These are phyloP conservation scores for Candida dubliniensis DNA, from an alignment of 1,139 yeast genomes.

Conservation along the genomic window DNA sequence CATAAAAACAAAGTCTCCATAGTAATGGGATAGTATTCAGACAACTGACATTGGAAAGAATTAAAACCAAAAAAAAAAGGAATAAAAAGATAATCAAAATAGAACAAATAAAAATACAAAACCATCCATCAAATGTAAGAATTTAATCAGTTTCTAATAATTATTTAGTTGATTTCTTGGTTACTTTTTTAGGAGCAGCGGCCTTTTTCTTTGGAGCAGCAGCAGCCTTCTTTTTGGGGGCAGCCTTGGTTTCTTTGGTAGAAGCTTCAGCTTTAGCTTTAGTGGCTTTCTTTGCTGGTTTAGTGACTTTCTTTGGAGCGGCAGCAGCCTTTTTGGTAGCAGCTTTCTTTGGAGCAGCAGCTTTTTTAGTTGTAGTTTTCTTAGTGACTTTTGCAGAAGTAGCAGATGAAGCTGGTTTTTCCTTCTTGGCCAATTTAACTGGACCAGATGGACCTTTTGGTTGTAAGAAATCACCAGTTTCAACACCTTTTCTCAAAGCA, in stretches of 20 bases:
- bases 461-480: slow-evolving; percentile 71
- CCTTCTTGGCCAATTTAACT: slow-evolving; percentile 57
- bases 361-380: slow-evolving; percentile 14
- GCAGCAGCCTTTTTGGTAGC: slow-evolving; percentile 19
- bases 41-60: too few relatives aligned
- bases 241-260: slow-evolving; percentile 16
- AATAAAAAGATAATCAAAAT: not conserved
- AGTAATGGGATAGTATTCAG: too few relatives aligned
- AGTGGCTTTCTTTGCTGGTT: slow-evolving; percentile 17
- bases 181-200: slow-evolving; percentile 9
- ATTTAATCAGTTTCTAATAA: too few relatives aligned
- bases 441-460: slow-evolving; percentile 89
- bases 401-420: slow-evolving; percentile 16
- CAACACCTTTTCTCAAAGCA: slow-evolving; percentile 82
- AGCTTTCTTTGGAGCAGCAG: slow-evolving; percentile 17
- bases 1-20: too few relatives aligned
- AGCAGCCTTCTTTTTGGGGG: slow-evolving; percentile 18
- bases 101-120: not conserved
- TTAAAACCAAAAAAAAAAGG: too few relatives aligned
- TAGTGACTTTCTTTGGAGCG: slow-evolving; percentile 20
- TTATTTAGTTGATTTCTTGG: slow-evolving; percentile 5
- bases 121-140: not conserved
- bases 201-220: slow-evolving; percentile 18
- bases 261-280: slow-evolving; percentile 16
- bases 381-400: slow-evolving; percentile 13